Evolutionary conservation across 2,329 filamentous ascomycete species (phyloP).

Genomic region (Nothomitra cinnamomea): DNA sequence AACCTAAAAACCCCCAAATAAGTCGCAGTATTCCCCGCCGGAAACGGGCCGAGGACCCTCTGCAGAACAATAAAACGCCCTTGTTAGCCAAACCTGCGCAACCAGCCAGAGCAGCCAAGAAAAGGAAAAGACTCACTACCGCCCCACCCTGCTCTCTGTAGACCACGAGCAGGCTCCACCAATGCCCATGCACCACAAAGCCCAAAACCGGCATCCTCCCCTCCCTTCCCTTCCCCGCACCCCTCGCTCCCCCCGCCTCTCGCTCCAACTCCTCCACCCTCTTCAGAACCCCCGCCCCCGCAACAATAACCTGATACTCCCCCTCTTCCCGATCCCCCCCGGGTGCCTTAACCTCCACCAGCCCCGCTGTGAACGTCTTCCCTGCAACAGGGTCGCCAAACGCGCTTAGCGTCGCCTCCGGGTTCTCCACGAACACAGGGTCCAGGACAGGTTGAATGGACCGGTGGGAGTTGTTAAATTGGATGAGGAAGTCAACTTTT

Average conservation of each 20-base stretch:
- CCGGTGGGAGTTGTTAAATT: neutral
- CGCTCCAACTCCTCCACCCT: too few relatives aligned
- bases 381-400: neutral
- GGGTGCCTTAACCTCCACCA: neutral
- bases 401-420: neutral
- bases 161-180: neutral
- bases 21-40: neutral
- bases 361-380: neutral
- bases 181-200: neutral
- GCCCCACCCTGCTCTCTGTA: neutral
- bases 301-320: neutral
- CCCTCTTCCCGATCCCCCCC: neutral
- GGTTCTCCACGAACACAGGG: neutral
- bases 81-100: neutral
- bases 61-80: neutral
- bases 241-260: neutral
- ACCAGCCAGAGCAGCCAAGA: neutral
- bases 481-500: neutral
- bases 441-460: neutral
- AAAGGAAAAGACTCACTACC: neutral
- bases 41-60: neutral
- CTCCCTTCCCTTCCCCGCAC: too few relatives aligned
- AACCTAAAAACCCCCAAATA: too few relatives aligned
- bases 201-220: neutral
- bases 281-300: neutral